Evolutionary conservation across 805 yeast genomes (phyloP).

Genomic region (Pichia pseudocactophila): DNA sequence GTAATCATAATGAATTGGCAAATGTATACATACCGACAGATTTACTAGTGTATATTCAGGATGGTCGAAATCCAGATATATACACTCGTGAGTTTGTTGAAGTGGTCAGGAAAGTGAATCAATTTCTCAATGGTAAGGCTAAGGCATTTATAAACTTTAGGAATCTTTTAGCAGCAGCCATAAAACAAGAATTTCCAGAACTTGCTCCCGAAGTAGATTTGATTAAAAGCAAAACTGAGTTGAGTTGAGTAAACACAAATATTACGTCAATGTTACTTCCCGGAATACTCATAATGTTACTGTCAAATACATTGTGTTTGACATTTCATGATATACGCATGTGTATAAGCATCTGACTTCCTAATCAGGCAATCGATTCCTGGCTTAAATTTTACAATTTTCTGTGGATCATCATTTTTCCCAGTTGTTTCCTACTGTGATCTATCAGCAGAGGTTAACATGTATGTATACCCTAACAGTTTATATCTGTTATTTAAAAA

Average conservation of each 20-base stretch:
- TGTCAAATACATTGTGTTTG: too few species aligned
- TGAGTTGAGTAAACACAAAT: too few species aligned
- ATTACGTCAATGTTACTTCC: too few species aligned
- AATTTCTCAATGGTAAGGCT: constrained; percentile 79
- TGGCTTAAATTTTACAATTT: too few species aligned
- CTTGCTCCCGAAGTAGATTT: constrained; percentile 48
- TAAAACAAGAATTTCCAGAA: constrained; percentile 74
- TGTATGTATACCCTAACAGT: too few species aligned
- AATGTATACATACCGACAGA: constrained; percentile 62
- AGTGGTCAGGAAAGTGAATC: constrained; percentile 83
- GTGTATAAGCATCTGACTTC: too few species aligned
- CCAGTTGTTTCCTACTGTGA: too few species aligned
- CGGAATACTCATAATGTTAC: too few species aligned
- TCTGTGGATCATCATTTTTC: not conserved
- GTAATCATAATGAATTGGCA: constrained; percentile 26
- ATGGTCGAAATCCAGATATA: constrained; percentile 94
- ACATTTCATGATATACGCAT: too few species aligned
- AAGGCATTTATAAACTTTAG: constrained; percentile 47
- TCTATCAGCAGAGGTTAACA: too few species aligned
- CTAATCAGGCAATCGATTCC: too few species aligned
- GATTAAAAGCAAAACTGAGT: constrained; percentile 29
- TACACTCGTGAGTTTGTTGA: constrained; percentile 96
- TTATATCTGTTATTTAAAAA: too few species aligned
- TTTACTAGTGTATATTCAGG: constrained; percentile 86
- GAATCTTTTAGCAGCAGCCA: constrained; percentile 57